A percentile compares a stretch with the other conserved stretches of the same genome.
Conservation (phyloP, 805 yeast species). For the Starmerella asiatica region DNA sequence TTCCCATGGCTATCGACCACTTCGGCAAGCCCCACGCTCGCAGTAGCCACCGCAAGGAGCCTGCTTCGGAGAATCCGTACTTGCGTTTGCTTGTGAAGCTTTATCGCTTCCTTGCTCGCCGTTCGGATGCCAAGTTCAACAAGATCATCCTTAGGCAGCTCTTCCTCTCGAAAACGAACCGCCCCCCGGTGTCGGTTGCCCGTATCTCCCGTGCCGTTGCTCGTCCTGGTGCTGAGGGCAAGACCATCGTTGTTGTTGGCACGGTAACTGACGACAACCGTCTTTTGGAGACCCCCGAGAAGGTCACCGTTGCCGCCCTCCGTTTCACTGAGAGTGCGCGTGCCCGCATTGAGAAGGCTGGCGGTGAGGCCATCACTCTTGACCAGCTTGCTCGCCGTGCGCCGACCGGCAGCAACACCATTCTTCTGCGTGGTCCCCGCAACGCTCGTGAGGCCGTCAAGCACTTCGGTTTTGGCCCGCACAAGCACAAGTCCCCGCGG, state of each 20-base stretch:
- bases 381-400: constrained; percentile 99
- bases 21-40: constrained; percentile 90
- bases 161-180: constrained; percentile 96
- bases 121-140: constrained; percentile 97
- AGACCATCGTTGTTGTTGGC: constrained; percentile 96
- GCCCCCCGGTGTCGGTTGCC: constrained; percentile 97
- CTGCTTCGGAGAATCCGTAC: constrained; percentile 99
- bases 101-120: constrained; percentile 99
- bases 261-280: constrained; percentile 98
- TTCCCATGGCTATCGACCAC: constrained; percentile 91
- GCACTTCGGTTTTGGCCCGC: constrained; percentile 99
- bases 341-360: constrained; percentile 93
- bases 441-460: constrained; percentile 98
- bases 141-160: constrained; percentile 85
- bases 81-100: constrained; percentile 93
- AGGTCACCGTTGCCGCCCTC: constrained; percentile 96
- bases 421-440: constrained; percentile 98
- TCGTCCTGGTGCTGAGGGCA: constrained; percentile 73
- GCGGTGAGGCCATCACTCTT: constrained; percentile 99
- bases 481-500: constrained; percentile 99
- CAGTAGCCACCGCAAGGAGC: constrained; percentile 95
- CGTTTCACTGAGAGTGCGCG: constrained; percentile 99
- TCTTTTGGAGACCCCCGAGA: constrained; percentile 74
- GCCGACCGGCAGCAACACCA: constrained; percentile 99
- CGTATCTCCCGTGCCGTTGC: constrained; percentile 74